phyloP scores from a whole-genome alignment of 257 asterid species.

The Solanum verrucosum region DNA sequence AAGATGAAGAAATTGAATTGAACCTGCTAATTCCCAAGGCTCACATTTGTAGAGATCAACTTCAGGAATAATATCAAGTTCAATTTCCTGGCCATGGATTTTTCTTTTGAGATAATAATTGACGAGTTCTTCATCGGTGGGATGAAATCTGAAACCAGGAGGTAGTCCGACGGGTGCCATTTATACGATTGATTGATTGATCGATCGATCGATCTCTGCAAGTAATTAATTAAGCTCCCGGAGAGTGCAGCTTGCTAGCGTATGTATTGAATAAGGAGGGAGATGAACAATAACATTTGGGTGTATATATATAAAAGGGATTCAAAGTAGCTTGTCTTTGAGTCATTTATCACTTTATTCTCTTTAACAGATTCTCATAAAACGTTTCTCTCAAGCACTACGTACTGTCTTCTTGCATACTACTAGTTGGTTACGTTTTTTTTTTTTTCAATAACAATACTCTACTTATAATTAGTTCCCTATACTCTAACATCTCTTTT shows the following conservation, averaged over 20 bases:
- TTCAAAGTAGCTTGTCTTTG: slow-evolving; percentile 95
- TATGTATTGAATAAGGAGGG: neutral
- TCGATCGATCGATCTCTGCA: neutral
- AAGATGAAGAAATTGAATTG: neutral
- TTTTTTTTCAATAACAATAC: neutral
- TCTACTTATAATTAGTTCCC: neutral
- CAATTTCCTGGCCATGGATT: slow-evolving; percentile 79
- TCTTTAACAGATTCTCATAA: slow-evolving; percentile 76
- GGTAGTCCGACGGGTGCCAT: slow-evolving; percentile 96
- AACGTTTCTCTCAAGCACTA: slow-evolving; percentile 89
- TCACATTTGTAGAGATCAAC: slow-evolving; percentile 98
- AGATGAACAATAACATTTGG: neutral
- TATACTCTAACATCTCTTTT: neutral
- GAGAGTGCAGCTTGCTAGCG: neutral
- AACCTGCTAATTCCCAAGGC: slow-evolving; percentile 97
- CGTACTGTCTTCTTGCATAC: neutral
- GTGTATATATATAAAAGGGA: slow-evolving; percentile 16
- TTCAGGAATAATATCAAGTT: slow-evolving; percentile 87
- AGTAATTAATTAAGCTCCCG: neutral
- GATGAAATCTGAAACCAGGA: slow-evolving; percentile 94
- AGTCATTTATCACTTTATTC: slow-evolving; percentile 55
- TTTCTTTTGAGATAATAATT: slow-evolving; percentile 87
- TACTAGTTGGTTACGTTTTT: neutral
- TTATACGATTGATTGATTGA: neutral
- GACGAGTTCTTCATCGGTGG: slow-evolving; percentile 91